Evolutionary conservation across 768 basidiomycete species (phyloP).

Genomic region (Xerocomellus intermedius): DNA sequence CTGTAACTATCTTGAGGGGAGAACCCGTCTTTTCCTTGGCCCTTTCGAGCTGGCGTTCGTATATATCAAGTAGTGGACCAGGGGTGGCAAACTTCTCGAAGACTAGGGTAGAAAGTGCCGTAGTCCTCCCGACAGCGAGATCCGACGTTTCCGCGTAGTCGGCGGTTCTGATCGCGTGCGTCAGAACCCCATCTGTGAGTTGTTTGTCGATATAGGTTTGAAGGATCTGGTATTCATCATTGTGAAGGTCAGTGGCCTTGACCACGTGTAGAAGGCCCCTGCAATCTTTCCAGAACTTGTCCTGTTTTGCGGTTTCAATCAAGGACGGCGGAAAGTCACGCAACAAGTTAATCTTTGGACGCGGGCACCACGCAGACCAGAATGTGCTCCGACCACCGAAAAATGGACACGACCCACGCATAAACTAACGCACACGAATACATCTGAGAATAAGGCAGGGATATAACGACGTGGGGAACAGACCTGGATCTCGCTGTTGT

Average conservation of each 20-base stretch:
- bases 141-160: neutral
- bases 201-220: neutral
- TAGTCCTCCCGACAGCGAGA: conserved; percentile 17
- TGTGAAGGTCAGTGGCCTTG: neutral
- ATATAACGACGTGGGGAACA: neutral
- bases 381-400: conserved; percentile 19
- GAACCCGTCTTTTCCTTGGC: conserved; percentile 4
- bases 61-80: conserved; percentile 14
- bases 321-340: conserved; percentile 17
- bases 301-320: neutral
- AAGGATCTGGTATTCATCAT: conserved; percentile 3
- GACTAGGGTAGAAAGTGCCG: neutral
- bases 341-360: conserved; percentile 6
- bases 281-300: conserved; percentile 1
- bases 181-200: too few relatives aligned
- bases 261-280: conserved; percentile 2
- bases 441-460: neutral
- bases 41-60: conserved; percentile 17
- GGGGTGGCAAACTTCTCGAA: conserved; percentile 20
- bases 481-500: conserved; percentile 3
- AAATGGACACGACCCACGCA: conserved; percentile 13
- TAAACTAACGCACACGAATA: conserved; percentile 5
- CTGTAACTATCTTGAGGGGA: conserved; percentile 18
- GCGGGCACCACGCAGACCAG: conserved; percentile 20
- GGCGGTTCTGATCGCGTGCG: neutral